A percentile compares a stretch with the other conserved stretches of the same genome.
Conservation (phyloP, 129 eudicot genomes). For the Apium graveolens region DNA sequence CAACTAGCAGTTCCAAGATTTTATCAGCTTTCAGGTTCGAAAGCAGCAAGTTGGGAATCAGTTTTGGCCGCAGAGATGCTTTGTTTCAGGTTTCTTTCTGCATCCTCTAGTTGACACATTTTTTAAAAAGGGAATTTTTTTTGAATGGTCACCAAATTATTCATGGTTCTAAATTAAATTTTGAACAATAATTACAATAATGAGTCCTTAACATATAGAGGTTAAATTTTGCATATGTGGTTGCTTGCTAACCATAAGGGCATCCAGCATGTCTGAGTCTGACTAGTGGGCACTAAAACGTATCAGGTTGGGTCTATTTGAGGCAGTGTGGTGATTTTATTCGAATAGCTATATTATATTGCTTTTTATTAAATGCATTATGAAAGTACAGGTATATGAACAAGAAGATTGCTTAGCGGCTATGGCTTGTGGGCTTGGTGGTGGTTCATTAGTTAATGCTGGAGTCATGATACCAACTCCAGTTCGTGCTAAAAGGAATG, state of each 20-base stretch:
- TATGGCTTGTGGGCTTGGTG: slow-evolving; percentile 42
- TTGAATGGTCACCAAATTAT: neutral
- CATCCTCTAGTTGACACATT: neutral
- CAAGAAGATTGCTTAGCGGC: slow-evolving; percentile 35
- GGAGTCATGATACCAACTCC: slow-evolving; percentile 35
- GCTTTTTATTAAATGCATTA: neutral
- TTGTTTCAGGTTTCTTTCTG: slow-evolving; percentile 19
- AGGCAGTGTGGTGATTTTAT: neutral
- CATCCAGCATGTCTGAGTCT: neutral
- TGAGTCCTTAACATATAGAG: neutral
- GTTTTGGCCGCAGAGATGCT: slow-evolving; percentile 22
- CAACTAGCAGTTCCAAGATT: slow-evolving; percentile 22
- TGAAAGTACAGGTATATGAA: slow-evolving; percentile 13
- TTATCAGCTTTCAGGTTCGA: slow-evolving; percentile 25
- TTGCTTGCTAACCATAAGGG: neutral
- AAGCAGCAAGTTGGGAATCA: slow-evolving; percentile 22
- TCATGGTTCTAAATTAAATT: neutral
- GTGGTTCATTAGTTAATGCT: slow-evolving; percentile 41
- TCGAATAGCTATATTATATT: neutral
- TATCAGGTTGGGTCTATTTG: neutral
- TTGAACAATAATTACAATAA: neutral
- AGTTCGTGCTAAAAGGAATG: slow-evolving; percentile 24
- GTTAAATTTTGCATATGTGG: neutral
- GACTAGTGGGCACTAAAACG: neutral
- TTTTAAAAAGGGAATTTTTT: neutral